These are phyloP conservation scores for Naematelia encephala DNA, from an alignment of 768 basidiomycete species.

Conservation along the genomic window DNA sequence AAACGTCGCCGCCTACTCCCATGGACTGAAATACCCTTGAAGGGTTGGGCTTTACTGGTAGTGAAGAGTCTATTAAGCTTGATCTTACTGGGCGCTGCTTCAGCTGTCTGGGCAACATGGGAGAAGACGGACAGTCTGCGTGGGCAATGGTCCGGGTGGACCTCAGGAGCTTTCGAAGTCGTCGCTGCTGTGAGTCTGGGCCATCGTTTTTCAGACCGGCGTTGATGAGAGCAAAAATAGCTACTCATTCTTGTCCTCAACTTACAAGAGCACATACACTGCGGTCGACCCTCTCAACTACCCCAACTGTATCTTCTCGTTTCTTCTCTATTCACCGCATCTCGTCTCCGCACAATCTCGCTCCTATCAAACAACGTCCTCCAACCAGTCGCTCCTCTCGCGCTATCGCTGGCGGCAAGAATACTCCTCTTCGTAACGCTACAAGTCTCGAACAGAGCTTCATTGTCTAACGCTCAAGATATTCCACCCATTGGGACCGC, in stretches of 20 bases:
- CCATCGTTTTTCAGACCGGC: background rate
- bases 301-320: constrained; percentile 20
- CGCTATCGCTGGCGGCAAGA: background rate
- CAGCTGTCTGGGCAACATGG: constrained; percentile 5
- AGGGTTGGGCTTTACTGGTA: background rate
- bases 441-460: constrained; percentile 14
- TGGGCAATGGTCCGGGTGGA: constrained; percentile 14
- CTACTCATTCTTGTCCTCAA: constrained; percentile 1
- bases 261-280: constrained; percentile 10
- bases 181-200: constrained; percentile 13
- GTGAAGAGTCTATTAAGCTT: background rate
- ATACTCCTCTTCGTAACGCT: constrained; percentile 13
- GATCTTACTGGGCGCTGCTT: background rate
- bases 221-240: background rate
- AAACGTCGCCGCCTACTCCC: constrained; percentile 5
- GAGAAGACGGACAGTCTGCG: background rate
- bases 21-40: background rate
- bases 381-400: background rate
- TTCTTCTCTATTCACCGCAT: constrained; percentile 10
- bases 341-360: constrained; percentile 12
- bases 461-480: constrained; percentile 3
- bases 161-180: background rate
- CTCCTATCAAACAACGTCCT: background rate
- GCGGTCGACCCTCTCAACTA: constrained; percentile 12
- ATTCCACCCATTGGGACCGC: constrained; percentile 13